Base-by-base conservation (phyloP, 2,329 filamentous ascomycete species). In the Penicillium sp. region DNA sequence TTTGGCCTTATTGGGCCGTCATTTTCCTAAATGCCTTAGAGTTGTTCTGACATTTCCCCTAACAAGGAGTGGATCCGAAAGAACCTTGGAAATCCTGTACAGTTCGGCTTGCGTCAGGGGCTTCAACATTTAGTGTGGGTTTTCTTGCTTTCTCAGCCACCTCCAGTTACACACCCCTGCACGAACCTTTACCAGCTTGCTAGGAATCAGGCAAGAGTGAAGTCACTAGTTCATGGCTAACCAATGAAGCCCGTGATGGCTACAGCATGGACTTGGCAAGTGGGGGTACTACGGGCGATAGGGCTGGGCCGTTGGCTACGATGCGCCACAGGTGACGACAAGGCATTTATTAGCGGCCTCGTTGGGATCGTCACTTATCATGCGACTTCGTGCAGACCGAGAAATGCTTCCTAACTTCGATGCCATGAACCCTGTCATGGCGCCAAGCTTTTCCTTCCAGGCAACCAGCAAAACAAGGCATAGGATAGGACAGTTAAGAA, bases 391-490 rank as follows among this genome's bases (percentile, higher is more conserved):
- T 18, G 35, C 33, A 37, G 33, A 11, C 48, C 23, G 26, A 33
- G 6, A 35, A 33, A 49, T 35, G 20, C 18, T 40, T 20, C 18
- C 37, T 22, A 40, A 31, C 23, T 11, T 48, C 23, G 31, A 22
- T 37, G 43, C 40, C 41, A 51, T 40, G 37, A 40, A 22, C 37
- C 37, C 44, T 27, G 49, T 42, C 50, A 50, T 23, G 23, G 14
- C 29, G 59, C 59, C 59, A 61, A 61, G 59, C 20, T 18, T 48
- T 47, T 42, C 31, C 15, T 54, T 46, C 60, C 35, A 66, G 63
- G 63, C 63, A 66, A 49, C 63, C 40, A 57, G 60, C 52, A 66
- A 66, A 66, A 45, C 55, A 49, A 41, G 44, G 37, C 9, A 40
- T 41, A 37, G 53, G 58, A 64, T 63, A 63, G 60, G 60, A 47